Evolutionary conservation across 179 eudicot species (phyloP), one percentile per base, ranked within the genome.

Genomic region (Silene coronaria): DNA sequence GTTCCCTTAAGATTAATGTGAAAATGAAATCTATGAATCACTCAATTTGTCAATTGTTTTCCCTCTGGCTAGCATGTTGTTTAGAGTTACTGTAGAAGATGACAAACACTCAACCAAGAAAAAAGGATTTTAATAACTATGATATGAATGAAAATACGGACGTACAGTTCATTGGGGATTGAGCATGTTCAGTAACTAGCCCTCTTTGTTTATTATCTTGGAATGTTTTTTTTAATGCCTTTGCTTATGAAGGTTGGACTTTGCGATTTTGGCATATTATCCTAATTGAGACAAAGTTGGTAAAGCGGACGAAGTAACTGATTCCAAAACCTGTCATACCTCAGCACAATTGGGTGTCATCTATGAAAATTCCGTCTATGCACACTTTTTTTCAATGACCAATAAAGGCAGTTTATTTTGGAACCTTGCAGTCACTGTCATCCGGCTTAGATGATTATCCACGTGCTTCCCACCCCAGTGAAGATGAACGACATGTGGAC

Each of bases 371-470:
- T 69, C 32, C 53, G 36, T 67, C 57, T 14, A 46, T 69, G 21
- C 59, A 16, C 32, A 46, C 59, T 6, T 0, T 45, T 12, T 69
- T 26, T 42, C 5, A 13, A 48, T 70, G 60, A 51, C 62, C 21
- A 36, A 48, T 60, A 34, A 26, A 68, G 70, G 27, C 62, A 14
- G 24, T 77, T 9, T 10, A 8, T 55, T 26, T 30, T 32, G 70
- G 30, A 75, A 30, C 73, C 62, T 79, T 16, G 7, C 86, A 95
- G 99, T 84, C 96, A 16, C 82, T 95, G 60, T 83, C 95, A 55
- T 95, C 99, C 42, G 99, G 99, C 66, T 85, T 95, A 84, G 99
- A 95, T 86, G 99, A 95, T 79, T 95, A 95, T 83, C 99, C 99
- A 70, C 99, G 99, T 73, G 96, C 99, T 70, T 95, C 99, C 61